Evolutionary conservation across 345 rosid species (phyloP).

Genomic region (Rhodamnia rubescens): DNA sequence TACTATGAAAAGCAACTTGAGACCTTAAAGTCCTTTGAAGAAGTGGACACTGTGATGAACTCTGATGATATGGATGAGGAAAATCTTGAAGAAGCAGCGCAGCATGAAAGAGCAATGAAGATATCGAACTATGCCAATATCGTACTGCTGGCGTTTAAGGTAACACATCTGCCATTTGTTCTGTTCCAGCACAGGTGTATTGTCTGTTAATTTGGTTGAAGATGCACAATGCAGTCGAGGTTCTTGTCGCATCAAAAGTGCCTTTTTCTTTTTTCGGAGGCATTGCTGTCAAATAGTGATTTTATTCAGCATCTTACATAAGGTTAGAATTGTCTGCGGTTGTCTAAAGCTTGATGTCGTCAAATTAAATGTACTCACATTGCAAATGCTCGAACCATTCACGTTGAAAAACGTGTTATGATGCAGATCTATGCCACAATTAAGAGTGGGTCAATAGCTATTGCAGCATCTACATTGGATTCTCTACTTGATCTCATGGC

Average conservation of each 20-base stretch:
- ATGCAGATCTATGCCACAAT: constrained; percentile 70
- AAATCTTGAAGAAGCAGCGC: constrained; percentile 20
- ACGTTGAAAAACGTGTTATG: neutral
- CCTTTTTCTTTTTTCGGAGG: neutral
- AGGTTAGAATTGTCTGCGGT: neutral
- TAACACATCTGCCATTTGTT: neutral
- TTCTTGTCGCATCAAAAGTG: neutral
- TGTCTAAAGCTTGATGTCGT: neutral
- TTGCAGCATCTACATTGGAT: constrained; percentile 94
- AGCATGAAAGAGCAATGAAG: constrained; percentile 68
- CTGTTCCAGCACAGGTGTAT: neutral
- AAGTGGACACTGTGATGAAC: constrained; percentile 42
- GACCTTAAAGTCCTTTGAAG: constrained; percentile 70
- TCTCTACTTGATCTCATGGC: constrained; percentile 95
- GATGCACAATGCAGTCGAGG: neutral
- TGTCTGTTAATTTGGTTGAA: neutral
- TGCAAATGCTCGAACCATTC: neutral
- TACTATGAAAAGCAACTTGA: constrained; percentile 66
- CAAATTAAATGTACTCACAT: neutral
- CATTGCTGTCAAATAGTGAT: neutral
- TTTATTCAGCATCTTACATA: neutral
- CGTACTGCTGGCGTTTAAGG: constrained; percentile 63
- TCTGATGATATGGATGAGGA: constrained; percentile 15
- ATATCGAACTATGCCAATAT: constrained; percentile 75
- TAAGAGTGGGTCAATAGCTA: constrained; percentile 84